Evolutionary conservation across 305 asterid genomes (phyloP), one percentile per base, ranked within the genome.

Genomic region (Solanum hybrid): DNA sequence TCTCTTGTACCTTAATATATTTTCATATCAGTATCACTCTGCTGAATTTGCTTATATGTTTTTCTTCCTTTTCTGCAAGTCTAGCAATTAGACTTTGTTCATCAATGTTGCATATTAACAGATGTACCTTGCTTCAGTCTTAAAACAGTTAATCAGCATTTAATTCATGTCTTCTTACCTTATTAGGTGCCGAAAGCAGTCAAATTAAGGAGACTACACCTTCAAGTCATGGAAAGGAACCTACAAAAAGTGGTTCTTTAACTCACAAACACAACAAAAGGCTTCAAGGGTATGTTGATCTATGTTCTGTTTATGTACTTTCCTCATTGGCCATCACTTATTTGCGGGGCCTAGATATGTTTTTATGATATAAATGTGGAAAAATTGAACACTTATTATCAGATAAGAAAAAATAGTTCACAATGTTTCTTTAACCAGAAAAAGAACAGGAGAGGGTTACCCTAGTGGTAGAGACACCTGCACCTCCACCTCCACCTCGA

Each of bases 121-220:
- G 13, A 77, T 77, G 82, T 20, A 34, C 26, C 86, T 79, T 87
- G 35, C 73, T 78, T 86, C 46, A 37, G 51, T 69, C 81, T 27
- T 64, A 40, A 32, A 72, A 38, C 40, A 16, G 66, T 29, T 64
- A 78, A 38, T 79, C 87, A 80, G 88, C 79, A 88, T 12, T 73
- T 6, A 20, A 26, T 64, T 36, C 31, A 34, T 12, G 26, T 31
- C 86, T 13, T 40, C 46, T 88, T 88, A 73, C 80, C 85, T 42
- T 46, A 4, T 24, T 73, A 89, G 90, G 90, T 79, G 84, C 79
- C 24, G 90, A 89, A 85, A 40, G 89, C 89, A 85, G 89, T 88
- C 87, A 89, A 85, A 75, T 75, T 75, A 89, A 89, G 90, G 90
- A 89, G 6, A 66, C 86, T 17, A 89, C 88, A 40, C 89, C 90